Base-by-base conservation (phyloP, 2,329 filamentous ascomycete species). In the Monosporascus cannonballus region DNA sequence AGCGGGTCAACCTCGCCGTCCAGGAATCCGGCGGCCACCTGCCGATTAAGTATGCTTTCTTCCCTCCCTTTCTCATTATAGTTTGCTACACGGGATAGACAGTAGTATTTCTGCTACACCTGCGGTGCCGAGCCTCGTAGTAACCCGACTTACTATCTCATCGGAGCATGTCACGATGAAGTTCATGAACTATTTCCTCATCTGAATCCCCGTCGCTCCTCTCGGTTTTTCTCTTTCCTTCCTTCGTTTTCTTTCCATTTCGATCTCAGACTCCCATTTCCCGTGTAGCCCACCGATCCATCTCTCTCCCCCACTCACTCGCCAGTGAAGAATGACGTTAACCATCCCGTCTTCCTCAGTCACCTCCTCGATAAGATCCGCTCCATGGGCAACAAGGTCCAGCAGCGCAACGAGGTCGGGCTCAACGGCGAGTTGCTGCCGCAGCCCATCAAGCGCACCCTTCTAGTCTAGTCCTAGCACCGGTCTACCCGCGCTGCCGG, bases 351-450 rank as follows among this genome's bases (percentile, higher is more conserved):
- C 49, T 4, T 47, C 38, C 55, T 54, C 60, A 81, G 78, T 65
- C 74, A 82, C 59, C 69, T 83, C n/a, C 74, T 83, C 51, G 76
- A 79, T 14, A 81, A 80, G 55, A 74, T 83, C 54, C 76, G 76
- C 54, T 69, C 64, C 14, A 60, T 80, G 51, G 73, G 73, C 50
- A 73, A 74, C 49, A 71, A 67, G 48, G 61, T 67, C 1, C 60
- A 69, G 50, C 57, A 61, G 34, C 61, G 62, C 17, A 64, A 71
- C 24, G 66, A 70, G 51, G 57, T 61, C 5, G 48, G 57, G 3
- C 36, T 73, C 18, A 63, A 73, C 47, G 71, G 67, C 25, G 50
- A 64, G 3, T 42, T 59, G n/a, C 60, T 71, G 1, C 73, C 75
- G 1, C 63, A 70, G 38, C 74, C 72, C 14, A 76, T 79, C 54